These are phyloP conservation scores for Carex kokanica DNA, from an alignment of 176 grass and related monocot species.

Conservation along the genomic window DNA sequence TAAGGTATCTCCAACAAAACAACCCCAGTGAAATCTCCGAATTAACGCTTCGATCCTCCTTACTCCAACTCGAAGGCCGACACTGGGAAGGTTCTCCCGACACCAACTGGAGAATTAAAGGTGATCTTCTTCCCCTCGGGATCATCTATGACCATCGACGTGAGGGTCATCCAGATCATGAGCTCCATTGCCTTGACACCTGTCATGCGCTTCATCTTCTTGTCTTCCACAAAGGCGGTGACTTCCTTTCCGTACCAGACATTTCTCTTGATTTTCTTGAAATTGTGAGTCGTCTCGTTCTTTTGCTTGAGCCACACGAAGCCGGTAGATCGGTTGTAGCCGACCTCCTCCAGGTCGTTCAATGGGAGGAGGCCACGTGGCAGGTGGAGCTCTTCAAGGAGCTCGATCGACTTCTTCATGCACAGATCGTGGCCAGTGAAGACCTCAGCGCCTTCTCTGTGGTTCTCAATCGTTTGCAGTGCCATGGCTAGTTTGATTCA, in stretches of 20 bases:
- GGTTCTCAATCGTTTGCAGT: background rate
- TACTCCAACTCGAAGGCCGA: slow-evolving; percentile 63
- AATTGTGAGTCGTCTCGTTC: slow-evolving; percentile 63
- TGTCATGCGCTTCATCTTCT: slow-evolving; percentile 77
- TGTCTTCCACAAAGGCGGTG: slow-evolving; percentile 67
- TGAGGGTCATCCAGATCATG: slow-evolving; percentile 63
- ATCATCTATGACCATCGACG: slow-evolving; percentile 58
- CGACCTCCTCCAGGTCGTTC: slow-evolving; percentile 71
- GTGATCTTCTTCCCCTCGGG: slow-evolving; percentile 37
- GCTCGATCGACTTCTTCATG: slow-evolving; percentile 56
- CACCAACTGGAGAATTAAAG: slow-evolving; percentile 56
- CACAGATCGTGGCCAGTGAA: slow-evolving; percentile 81
- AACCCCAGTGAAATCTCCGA: background rate
- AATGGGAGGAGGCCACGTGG: slow-evolving; percentile 81
- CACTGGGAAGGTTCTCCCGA: slow-evolving; percentile 64
- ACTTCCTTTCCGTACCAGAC: slow-evolving; percentile 74
- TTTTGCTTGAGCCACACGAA: slow-evolving; percentile 96
- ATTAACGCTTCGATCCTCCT: background rate
- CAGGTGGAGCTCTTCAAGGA: slow-evolving; percentile 73
- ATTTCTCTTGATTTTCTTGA: slow-evolving; percentile 54
- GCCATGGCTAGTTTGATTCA: background rate
- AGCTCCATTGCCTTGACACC: slow-evolving; percentile 98
- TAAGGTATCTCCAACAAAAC: background rate
- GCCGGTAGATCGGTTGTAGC: slow-evolving; percentile 61
- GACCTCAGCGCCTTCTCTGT: slow-evolving; percentile 45